Percentiles rank a stretch among this genome's conserved stretches.
Evolutionary conservation across 208 protist species (phyloP).

Genomic region (Leishmania arabica): DNA sequence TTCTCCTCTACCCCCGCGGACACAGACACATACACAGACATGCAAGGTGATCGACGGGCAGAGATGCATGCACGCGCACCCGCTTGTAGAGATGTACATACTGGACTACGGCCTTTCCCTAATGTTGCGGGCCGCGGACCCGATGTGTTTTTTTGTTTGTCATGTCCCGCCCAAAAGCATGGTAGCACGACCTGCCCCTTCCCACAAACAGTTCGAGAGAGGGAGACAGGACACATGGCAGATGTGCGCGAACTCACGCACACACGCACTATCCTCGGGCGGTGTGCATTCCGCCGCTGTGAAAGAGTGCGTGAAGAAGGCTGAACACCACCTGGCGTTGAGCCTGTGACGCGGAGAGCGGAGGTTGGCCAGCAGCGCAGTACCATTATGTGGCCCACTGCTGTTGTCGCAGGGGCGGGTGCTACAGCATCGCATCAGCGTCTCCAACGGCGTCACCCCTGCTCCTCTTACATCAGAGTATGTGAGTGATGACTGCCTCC

Average conservation of each 20-base stretch:
- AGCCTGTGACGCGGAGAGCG: background rate
- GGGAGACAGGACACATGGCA: background rate
- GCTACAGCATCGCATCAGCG: background rate
- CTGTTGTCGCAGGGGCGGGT: background rate
- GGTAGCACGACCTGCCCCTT: too few species aligned
- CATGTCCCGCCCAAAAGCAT: background rate
- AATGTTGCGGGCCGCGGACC: background rate
- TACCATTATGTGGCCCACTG: background rate
- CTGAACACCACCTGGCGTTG: background rate
- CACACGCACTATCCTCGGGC: background rate
- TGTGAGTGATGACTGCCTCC: background rate
- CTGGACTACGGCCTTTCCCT: background rate
- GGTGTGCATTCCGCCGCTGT: background rate
- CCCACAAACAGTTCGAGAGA: background rate
- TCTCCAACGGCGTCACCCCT: background rate
- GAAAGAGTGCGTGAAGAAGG: background rate
- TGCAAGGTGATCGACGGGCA: background rate
- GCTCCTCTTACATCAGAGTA: background rate
- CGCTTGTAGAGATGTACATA: slow-evolving; percentile 6
- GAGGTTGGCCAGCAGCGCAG: background rate
- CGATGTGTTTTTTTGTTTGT: background rate
- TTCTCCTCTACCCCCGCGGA: background rate
- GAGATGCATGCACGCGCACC: background rate
- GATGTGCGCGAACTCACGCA: background rate
- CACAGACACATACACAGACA: background rate